These are phyloP conservation scores for Copromyces sp. DNA, from an alignment of 495 filamentous ascomycete genomes.

Conservation along the genomic window DNA sequence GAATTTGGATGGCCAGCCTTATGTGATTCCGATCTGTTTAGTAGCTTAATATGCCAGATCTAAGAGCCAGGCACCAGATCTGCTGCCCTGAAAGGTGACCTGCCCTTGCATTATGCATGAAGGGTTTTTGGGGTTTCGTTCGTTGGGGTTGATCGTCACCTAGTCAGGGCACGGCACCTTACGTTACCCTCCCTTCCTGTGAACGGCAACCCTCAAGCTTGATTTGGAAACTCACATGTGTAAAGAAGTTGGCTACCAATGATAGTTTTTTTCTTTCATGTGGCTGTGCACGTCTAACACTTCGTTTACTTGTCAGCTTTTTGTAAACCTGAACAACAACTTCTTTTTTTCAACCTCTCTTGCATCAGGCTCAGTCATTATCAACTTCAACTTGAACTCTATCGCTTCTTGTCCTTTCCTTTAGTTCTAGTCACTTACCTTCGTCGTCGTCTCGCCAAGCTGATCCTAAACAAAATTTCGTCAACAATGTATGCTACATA, in stretches of 20 bases:
- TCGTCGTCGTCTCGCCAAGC: not conserved
- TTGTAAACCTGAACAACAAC: not conserved
- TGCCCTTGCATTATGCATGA: not conserved
- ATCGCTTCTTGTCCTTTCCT: not conserved
- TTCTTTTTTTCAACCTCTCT: not conserved
- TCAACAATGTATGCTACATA: not conserved
- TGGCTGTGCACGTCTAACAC: not conserved
- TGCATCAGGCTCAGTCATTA: not conserved
- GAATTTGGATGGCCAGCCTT: not conserved
- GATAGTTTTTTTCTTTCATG: not conserved
- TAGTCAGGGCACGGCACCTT: not conserved
- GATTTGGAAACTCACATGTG: not conserved
- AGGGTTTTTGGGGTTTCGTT: not conserved
- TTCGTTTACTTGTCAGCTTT: not conserved
- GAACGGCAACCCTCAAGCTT: not conserved
- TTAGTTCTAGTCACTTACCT: not conserved
- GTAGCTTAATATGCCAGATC: not conserved
- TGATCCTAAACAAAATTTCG: no score
- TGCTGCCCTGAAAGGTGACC: not conserved
- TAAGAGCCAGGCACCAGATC: not conserved
- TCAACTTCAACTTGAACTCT: not conserved
- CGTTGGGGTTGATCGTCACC: not conserved
- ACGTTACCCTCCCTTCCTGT: not conserved
- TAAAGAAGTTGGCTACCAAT: not conserved
- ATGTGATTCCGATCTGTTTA: not conserved